These are phyloP conservation scores for Trichoderma parareesei DNA, from an alignment of 495 filamentous ascomycete species.

Conservation along the genomic window DNA sequence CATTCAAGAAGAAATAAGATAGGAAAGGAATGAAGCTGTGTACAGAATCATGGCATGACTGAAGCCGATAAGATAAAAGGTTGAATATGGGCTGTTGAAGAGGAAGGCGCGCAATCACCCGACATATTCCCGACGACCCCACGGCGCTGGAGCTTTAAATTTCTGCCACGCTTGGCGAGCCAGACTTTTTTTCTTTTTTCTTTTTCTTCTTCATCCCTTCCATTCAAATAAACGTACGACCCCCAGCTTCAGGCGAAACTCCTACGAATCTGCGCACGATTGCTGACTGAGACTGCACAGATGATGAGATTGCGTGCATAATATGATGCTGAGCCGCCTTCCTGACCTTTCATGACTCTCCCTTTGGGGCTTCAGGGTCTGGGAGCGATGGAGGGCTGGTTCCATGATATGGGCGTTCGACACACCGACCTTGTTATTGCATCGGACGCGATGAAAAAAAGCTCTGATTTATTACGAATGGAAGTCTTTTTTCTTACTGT, in stretches of 20 bases:
- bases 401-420: conserved; percentile 98
- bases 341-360: conserved; percentile 23
- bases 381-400: conserved; percentile 51
- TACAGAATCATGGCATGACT: background rate
- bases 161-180: background rate
- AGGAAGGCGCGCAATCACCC: background rate
- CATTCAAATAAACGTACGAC: conserved; percentile 86
- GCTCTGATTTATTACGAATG: conserved; percentile 64
- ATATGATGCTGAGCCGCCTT: conserved; percentile 63
- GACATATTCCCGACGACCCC: background rate
- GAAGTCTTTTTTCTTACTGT: conserved; percentile 18
- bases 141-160: conserved; percentile 5
- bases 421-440: conserved; percentile 90
- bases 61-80: conserved; percentile 4
- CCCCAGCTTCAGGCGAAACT: conserved; percentile 12
- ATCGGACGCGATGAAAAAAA: conserved; percentile 96
- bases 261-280: background rate
- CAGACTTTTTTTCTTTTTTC: conserved; percentile 36
- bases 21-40: background rate
- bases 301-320: conserved; percentile 99
- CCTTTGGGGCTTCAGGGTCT: conserved; percentile 71
- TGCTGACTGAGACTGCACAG: conserved; percentile 47
- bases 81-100: background rate
- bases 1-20: background rate
- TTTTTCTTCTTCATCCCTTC: conserved; percentile 81